Evolutionary conservation across 176 grass and related monocot species (phyloP).

Genomic region (Eragrostis curvula): DNA sequence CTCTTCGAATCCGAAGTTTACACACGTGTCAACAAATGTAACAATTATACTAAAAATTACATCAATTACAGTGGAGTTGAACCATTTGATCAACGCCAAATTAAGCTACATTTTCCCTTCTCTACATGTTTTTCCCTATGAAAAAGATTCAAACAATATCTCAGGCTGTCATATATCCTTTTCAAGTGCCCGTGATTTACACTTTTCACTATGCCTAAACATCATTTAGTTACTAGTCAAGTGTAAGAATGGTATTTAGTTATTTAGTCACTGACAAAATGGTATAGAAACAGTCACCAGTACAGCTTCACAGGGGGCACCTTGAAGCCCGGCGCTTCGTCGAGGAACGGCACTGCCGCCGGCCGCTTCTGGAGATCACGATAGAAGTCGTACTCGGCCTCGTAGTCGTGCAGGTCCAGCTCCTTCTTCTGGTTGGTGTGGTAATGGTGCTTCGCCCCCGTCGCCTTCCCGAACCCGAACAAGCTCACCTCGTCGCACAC

Average conservation of each 20-base stretch:
- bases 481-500: conserved; percentile 65
- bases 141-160: background rate
- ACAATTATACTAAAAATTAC: background rate
- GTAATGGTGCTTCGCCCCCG: conserved; percentile 64
- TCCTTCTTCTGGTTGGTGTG: conserved; percentile 66
- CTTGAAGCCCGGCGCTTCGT: conserved; percentile 10
- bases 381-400: conserved; percentile 69
- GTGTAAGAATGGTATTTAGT: too few species aligned
- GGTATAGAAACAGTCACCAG: conserved; percentile 9
- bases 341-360: conserved; percentile 51
- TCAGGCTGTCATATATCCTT: background rate
- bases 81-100: background rate
- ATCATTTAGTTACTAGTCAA: background rate
- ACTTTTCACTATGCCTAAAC: background rate
- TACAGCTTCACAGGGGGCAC: conserved; percentile 31
- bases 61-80: background rate
- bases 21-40: too few species aligned
- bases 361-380: conserved; percentile 49
- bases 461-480: conserved; percentile 67
- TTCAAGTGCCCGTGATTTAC: background rate
- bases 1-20: background rate
- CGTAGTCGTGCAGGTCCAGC: conserved; percentile 65
- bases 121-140: background rate
- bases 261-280: background rate
- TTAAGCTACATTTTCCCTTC: background rate